Base-by-base conservation (phyloP, 805 yeast genomes). In the Grigorovia transvaalensis region DNA sequence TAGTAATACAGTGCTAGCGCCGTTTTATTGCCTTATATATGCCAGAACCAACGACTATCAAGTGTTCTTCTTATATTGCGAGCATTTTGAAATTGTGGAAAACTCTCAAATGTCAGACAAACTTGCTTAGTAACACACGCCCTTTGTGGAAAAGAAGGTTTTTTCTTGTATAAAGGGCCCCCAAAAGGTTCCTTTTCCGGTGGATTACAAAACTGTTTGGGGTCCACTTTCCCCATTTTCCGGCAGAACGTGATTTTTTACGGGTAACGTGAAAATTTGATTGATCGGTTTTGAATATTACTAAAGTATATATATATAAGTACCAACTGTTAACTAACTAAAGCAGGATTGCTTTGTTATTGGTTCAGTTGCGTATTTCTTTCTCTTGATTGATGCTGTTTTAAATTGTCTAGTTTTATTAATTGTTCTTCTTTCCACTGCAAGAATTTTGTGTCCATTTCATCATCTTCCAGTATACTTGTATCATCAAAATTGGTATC, bases 401-500 rank as follows among this genome's bases (percentile, higher is more conserved):
- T 50, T 23, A 50, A 43, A 50, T 46, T 38, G 48, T 53, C 53
- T 57, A 61, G 53, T 57, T 59, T 69, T 46, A 54, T 60, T 55
- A 63, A 59, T 62, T 62, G 66, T 50, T 58, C 61, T 20, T 58
- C 56, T 51, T 64, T 65, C 69, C 69, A 65, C 17, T 57, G 51
- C 30, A 50, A 50, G 50, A 62, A 65, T 48, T 61, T 57, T 44
- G 58, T 56, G 35, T 66, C 69, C 23, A 59, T 56, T 12, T 59
- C 63, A 8, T 59, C 64, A 54, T 66, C 69, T 29, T 59, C 62
- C 49, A 63, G 52, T 43, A 66, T 56, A 46, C 69, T 65, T 5
- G 68, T 62, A 41, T 66, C 69, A 33, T 65, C 67, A 44, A 56
- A 56, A 19, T 56, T 57, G 15, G 55, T 56, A 38, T 53, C 64